Percentiles rank a stretch among this genome's conserved stretches.
Conservation (phyloP, 768 basidiomycete species). For the Russula dissimulans region DNA sequence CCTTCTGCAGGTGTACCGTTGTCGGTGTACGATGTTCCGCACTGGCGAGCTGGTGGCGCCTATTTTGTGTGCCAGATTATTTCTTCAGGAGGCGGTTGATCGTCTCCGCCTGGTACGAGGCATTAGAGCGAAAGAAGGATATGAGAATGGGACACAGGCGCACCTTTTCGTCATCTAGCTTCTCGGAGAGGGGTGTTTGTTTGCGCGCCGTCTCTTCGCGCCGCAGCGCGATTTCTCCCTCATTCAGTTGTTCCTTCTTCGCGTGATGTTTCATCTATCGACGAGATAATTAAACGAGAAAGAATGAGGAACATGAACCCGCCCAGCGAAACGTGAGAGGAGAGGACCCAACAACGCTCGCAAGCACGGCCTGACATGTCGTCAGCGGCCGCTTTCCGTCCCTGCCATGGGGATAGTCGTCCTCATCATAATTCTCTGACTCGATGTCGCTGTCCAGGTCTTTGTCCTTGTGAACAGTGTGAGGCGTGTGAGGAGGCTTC, state of each 20-base stretch:
- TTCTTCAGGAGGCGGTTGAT: conserved; percentile 35
- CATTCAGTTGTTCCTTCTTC: too few relatives aligned
- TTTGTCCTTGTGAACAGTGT: too few relatives aligned
- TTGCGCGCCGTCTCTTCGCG: conserved; percentile 77
- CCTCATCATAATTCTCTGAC: conserved; percentile 26
- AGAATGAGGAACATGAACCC: too few relatives aligned
- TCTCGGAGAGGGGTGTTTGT: conserved; percentile 69
- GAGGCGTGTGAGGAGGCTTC: too few relatives aligned
- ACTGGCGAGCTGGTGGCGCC: conserved; percentile 25
- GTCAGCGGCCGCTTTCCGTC: conserved; percentile 26
- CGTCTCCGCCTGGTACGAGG: conserved; percentile 57
- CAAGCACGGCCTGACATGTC: too few relatives aligned
- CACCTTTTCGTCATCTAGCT: conserved; percentile 79
- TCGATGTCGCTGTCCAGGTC: neutral
- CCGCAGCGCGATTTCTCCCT: too few relatives aligned
- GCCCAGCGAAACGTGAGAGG: too few relatives aligned
- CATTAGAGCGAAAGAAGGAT: neutral
- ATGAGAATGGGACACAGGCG: neutral
- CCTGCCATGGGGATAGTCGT: conserved; percentile 23
- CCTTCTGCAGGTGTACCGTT: conserved; percentile 24
- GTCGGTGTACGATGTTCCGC: conserved; percentile 37
- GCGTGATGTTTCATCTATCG: too few relatives aligned
- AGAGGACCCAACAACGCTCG: too few relatives aligned
- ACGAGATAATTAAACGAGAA: too few relatives aligned
- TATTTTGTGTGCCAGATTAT: too few relatives aligned